Conservation (phyloP, 306 rosid genomes). For the Medicago arabica region DNA sequence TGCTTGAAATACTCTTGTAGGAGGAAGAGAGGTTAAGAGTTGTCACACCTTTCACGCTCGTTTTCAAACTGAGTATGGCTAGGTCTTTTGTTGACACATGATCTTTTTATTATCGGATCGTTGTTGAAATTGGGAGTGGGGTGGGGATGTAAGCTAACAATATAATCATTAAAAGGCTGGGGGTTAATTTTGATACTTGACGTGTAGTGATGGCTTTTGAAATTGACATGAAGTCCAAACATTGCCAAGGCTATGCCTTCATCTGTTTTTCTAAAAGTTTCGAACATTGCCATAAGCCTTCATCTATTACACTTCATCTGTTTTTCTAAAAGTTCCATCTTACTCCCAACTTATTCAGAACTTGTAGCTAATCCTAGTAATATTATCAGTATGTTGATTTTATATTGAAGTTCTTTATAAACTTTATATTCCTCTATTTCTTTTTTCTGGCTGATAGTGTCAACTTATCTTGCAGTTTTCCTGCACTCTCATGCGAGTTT, state of each 20-base stretch:
- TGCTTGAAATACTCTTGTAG: conserved; percentile 29
- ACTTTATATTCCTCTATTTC: conserved; percentile 27
- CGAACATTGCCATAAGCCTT: conserved; percentile 17
- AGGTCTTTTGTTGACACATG: conserved; percentile 24
- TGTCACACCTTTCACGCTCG: conserved; percentile 11
- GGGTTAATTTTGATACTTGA: conserved; percentile 26
- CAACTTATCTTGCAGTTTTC: conserved; percentile 71
- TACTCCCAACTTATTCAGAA: conserved; percentile 10
- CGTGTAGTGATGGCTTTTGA: conserved; percentile 30
- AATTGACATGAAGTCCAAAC: conserved; percentile 28
- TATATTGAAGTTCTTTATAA: conserved; percentile 15
- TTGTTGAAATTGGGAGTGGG: conserved; percentile 33
- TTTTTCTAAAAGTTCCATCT: neutral
- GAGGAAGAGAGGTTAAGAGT: conserved; percentile 20
- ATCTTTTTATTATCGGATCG: conserved; percentile 16
- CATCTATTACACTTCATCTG: neutral
- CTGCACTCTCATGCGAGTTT: conserved; percentile 95
- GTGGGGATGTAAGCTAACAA: conserved; percentile 24
- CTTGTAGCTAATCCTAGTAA: conserved; percentile 25
- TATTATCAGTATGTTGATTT: conserved; percentile 18
- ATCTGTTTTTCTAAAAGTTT: neutral
- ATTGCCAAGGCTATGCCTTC: conserved; percentile 16
- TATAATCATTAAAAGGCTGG: conserved; percentile 20
- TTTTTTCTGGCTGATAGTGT: conserved; percentile 41
- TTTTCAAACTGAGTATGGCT: conserved; percentile 9